Base-by-base conservation (phyloP, 176 grass and related monocot species). In the Otatea glauca region DNA sequence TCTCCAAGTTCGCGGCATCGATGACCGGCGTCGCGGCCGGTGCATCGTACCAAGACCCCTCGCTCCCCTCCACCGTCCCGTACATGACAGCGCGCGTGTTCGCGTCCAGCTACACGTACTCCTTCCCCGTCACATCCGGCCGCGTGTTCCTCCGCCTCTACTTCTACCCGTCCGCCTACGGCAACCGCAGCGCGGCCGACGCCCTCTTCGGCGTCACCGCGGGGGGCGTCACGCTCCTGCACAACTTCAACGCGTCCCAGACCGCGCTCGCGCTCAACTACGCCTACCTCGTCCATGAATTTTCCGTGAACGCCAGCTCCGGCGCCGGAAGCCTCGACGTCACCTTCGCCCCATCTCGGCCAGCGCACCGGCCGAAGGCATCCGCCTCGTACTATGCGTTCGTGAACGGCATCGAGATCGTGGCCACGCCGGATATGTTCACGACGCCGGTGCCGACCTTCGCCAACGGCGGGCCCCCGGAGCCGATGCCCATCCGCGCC, bases 131-230 rank as follows among this genome's bases (percentile, higher is more conserved):
- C 35, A 8, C 2, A 15, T 37, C 78, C 1, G 85, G 83, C 65
- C 87, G 92, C 70, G 69, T 86, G 24, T 97, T 90, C 78, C 61
- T 97, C 39, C 89, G 94, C 56, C 87, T 94, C 82, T 86, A 84
- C 86, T 97, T 97, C 79, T 90, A 97, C 68, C 89, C 94, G 58
- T 11, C 88, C 14, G 14, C 23, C 45, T 97, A 94, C 54, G 86
- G 74, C 69, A 72, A 0, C 69, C 84, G 2, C 43, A 14, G 0
- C 5, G 75, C 85, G 1, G 60, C 82, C 1, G 85, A 84, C 43
- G 79, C 85, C 4, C 62, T 84, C 44, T 94, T 97, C 78, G 76
- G 82, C 34, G 82, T 80, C 68, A 35, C 68, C 0, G 74, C 91
- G 1, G 76, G 75, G 39, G 88, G 84, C 66, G 48, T 76, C 24